Evolutionary conservation across 1,284 basidiomycete species (phyloP).

Genomic region (Cerrena zonata): DNA sequence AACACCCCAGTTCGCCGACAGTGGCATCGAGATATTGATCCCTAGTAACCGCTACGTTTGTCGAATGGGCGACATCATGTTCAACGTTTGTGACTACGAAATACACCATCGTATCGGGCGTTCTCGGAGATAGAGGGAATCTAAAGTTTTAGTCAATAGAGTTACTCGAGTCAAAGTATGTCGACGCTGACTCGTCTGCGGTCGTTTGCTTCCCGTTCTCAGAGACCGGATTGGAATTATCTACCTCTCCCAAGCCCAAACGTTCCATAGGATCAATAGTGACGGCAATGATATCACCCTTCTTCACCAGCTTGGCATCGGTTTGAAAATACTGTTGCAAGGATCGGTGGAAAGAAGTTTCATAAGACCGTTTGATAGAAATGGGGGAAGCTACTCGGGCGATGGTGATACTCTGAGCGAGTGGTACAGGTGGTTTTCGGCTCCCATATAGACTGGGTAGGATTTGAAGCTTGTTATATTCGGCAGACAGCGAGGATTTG

Average conservation of each 20-base stretch:
- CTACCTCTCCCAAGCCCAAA: not conserved
- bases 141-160: slow-evolving; percentile 4
- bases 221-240: not conserved
- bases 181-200: no score
- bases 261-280: slow-evolving; percentile 53
- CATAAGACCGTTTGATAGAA: slow-evolving; percentile 70
- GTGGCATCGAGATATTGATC: slow-evolving; percentile 47
- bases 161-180: no score
- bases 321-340: slow-evolving; percentile 66
- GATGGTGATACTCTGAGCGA: slow-evolving; percentile 69
- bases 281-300: slow-evolving; percentile 79
- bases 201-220: not conserved
- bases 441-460: slow-evolving; percentile 52
- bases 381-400: slow-evolving; percentile 81
- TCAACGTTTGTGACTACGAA: slow-evolving; percentile 81
- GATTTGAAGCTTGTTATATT: not conserved
- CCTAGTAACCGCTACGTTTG: slow-evolving; percentile 24
- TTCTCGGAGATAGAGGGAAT: not conserved
- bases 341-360: slow-evolving; percentile 63
- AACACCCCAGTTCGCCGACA: slow-evolving; percentile 77
- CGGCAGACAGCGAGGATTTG: not conserved
- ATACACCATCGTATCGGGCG: slow-evolving; percentile 47
- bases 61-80: slow-evolving; percentile 46
- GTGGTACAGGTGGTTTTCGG: slow-evolving; percentile 58
- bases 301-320: slow-evolving; percentile 60